Conservation (phyloP, 441 rosid genomes). For the Aleurites moluccanus region DNA sequence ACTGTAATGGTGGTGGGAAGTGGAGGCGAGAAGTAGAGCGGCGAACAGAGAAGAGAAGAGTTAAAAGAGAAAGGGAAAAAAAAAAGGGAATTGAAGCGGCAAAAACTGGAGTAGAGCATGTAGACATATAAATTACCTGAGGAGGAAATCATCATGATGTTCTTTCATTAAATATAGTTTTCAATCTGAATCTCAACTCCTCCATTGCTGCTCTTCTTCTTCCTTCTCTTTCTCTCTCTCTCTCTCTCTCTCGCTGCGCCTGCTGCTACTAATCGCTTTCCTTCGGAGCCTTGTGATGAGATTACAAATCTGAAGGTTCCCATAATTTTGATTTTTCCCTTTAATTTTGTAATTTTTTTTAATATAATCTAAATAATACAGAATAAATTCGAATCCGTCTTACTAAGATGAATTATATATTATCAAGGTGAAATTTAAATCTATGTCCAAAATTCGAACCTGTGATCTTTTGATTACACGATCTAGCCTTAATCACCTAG, state of each 20-base stretch:
- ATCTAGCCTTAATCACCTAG: too few species aligned
- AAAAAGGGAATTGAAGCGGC: background rate
- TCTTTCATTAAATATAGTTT: background rate
- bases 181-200: conserved; percentile 7
- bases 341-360: too few species aligned
- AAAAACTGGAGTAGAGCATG: background rate
- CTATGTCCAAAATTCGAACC: too few species aligned
- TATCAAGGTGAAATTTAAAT: too few species aligned
- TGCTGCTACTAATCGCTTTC: background rate
- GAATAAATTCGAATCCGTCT: too few species aligned
- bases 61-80: background rate
- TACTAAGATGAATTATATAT: too few species aligned
- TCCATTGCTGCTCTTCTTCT: background rate
- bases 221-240: background rate
- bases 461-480: too few species aligned
- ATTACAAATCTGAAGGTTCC: conserved; percentile 6
- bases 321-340: background rate
- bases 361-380: too few species aligned
- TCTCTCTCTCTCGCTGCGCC: background rate
- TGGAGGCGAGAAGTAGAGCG: background rate
- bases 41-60: background rate
- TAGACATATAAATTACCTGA: background rate
- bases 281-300: background rate
- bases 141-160: background rate
- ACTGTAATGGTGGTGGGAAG: too few species aligned